phyloP scores from a whole-genome alignment of 345 rosid species.

The Populus nigra region DNA sequence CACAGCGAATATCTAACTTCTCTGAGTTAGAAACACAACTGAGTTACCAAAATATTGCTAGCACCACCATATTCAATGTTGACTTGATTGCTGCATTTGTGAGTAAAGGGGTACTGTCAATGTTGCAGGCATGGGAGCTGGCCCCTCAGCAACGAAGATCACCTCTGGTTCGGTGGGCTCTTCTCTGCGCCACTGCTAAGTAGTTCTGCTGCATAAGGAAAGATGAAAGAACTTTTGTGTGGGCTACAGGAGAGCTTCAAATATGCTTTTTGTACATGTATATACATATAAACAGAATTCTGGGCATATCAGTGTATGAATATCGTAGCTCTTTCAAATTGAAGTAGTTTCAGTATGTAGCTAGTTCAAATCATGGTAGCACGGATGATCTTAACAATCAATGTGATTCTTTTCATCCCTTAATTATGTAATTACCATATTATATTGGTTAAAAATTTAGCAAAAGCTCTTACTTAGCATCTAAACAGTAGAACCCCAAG shows the following conservation, averaged over 20 bases:
- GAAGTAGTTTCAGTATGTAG: not conserved
- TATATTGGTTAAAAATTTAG: too few species aligned
- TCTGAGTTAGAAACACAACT: not conserved
- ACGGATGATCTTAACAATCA: too few species aligned
- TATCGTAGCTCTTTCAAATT: not conserved
- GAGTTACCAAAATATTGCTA: not conserved
- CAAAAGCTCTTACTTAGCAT: too few species aligned
- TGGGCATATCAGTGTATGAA: not conserved
- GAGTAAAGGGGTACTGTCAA: conserved; percentile 7
- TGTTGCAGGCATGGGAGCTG: conserved; percentile 49
- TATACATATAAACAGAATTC: not conserved
- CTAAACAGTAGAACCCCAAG: too few species aligned
- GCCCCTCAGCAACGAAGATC: conserved; percentile 38
- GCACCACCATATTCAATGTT: not conserved
- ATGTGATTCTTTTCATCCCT: too few species aligned
- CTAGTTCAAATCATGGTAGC: not conserved
- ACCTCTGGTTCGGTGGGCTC: conserved; percentile 50
- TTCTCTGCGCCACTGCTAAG: conserved; percentile 47
- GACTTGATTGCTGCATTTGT: not conserved
- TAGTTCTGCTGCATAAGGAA: conserved; percentile 6
- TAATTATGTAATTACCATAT: too few species aligned
- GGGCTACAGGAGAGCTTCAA: not conserved
- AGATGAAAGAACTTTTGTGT: not conserved
- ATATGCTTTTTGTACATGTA: not conserved
- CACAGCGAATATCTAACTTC: not conserved